Percentiles rank a stretch among this genome's conserved stretches.
phyloP scores from a whole-genome alignment of 169 alveolate genomes.

The Babesia divergens region DNA sequence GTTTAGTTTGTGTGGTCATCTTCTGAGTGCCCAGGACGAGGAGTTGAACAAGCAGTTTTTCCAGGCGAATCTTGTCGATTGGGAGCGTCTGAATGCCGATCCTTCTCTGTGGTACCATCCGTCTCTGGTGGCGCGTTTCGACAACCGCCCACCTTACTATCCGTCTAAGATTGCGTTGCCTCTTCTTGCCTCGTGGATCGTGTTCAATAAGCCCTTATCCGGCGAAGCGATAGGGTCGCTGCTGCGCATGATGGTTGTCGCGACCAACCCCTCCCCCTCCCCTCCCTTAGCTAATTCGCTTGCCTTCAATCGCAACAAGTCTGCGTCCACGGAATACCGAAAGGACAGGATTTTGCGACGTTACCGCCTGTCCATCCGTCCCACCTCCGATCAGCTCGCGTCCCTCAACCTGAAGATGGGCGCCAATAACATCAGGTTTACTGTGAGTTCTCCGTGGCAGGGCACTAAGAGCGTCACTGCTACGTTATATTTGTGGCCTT shows the following conservation, averaged over 20 bases:
- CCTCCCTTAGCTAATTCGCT: not conserved
- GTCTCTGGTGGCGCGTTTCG: conserved; percentile 85
- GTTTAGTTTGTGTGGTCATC: conserved; percentile 80
- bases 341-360: not conserved
- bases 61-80: conserved; percentile 73
- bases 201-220: conserved; percentile 85
- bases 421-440: conserved; percentile 82
- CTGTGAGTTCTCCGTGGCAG: conserved; percentile 85
- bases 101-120: conserved; percentile 87
- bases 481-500: conserved; percentile 90
- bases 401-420: conserved; percentile 85
- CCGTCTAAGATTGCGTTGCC: conserved; percentile 88
- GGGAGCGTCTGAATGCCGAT: conserved; percentile 79
- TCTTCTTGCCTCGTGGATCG: conserved; percentile 84
- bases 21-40: conserved; percentile 62
- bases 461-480: conserved; percentile 90
- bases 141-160: conserved; percentile 84
- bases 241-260: conserved; percentile 50
- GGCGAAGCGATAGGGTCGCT: conserved; percentile 75
- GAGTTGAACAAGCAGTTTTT: conserved; percentile 62
- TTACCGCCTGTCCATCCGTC: conserved; percentile 79
- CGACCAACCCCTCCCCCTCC: conserved; percentile 2
- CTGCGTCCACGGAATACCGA: not conserved
- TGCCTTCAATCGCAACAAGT: not conserved
- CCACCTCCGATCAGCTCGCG: conserved; percentile 86